Base-by-base conservation (phyloP, 129 eudicot species). In the Saposhnikovia divaricata region DNA sequence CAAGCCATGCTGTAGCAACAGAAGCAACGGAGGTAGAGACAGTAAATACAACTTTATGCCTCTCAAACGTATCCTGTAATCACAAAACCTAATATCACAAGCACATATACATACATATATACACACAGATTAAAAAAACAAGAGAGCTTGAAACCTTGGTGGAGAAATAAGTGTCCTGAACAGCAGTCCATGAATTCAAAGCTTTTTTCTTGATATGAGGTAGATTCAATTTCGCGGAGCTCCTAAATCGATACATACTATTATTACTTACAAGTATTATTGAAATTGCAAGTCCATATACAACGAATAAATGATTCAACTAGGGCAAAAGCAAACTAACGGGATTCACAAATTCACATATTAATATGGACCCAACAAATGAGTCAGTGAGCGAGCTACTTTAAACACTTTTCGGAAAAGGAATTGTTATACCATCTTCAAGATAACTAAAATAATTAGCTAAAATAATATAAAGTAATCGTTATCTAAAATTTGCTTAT, bases 1-100 rank as follows among this genome's bases (percentile, higher is more conserved):
- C 99, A 75, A 85, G 79, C 95, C 91, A 96, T 46, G 98, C 98
- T 37, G 98, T 92, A 75, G 85, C 93, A 80, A 96, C 87, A 8
- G 99, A 96, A 70, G 95, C 99, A 9, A 88, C 78, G 23, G 99
- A 96, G 50, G 98, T 96, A 44, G 85, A 51, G 57, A 96, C 79
- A 16, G 99, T 96, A 77, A 96, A 96, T 39, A 96, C 97, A 79
- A 96, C 91, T 79, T 80, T 96, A 79, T 96, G 99, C 89, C 93
- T 89, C 93, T 96, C 99, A 90, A 92, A 96, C n/a, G 89, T 92
- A 68, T 96, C 98, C 98, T 96, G 82, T 65, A 43, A 51, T 38
- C 14, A 72, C 71, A 63, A 23, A 72, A 50, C 57, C 75, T 50
- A 73, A 77, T 45, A 80, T 38, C 46, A 34, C n/a, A 70, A 31